A percentile compares a stretch with the other conserved stretches of the same genome.
Evolutionary conservation across 1,284 basidiomycete genomes (phyloP).

Genomic region (Coniophora puteana): DNA sequence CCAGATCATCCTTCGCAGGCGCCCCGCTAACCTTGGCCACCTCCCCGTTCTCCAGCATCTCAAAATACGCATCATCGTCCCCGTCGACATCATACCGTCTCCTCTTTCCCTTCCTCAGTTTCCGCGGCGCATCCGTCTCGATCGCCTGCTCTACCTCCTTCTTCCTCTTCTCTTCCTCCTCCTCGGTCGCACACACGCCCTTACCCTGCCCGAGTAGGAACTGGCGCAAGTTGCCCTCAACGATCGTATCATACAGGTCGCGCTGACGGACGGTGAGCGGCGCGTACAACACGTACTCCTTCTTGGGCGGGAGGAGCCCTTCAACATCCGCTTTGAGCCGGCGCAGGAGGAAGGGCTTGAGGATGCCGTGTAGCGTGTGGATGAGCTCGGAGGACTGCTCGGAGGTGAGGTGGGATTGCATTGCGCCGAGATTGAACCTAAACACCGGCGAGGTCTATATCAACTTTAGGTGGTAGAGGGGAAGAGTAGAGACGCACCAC

Average conservation of each 20-base stretch:
- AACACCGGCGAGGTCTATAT: conserved; percentile 1
- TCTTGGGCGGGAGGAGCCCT: conserved; percentile 82
- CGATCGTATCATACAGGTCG: conserved; percentile 79
- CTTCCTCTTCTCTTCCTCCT: conserved; percentile 14
- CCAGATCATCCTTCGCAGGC: conserved; percentile 34
- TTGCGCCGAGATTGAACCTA: conserved; percentile 73
- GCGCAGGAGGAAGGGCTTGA: conserved; percentile 94
- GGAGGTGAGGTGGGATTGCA: conserved; percentile 53
- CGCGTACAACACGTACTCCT: conserved; percentile 93
- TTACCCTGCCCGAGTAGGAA: conserved; percentile 53
- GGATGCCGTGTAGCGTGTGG: conserved; percentile 81
- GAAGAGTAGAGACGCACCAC: conserved; percentile 51
- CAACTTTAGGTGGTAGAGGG: conserved; percentile 4
- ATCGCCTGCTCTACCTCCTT: conserved; percentile 19
- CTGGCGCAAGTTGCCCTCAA: conserved; percentile 62
- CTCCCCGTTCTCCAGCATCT: conserved; percentile 50
- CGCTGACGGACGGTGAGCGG: conserved; percentile 82
- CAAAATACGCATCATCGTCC: conserved; percentile 68
- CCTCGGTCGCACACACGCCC: conserved; percentile 19
- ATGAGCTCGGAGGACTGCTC: conserved; percentile 70
- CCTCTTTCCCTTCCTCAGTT: conserved; percentile 28
- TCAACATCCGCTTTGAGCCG: conserved; percentile 93
- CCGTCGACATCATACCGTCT: conserved; percentile 25
- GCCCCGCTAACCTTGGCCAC: conserved; percentile 35
- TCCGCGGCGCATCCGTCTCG: conserved; percentile 26